phyloP scores from a whole-genome alignment of 495 filamentous ascomycete species.

The Venustampulla echinocandica region DNA sequence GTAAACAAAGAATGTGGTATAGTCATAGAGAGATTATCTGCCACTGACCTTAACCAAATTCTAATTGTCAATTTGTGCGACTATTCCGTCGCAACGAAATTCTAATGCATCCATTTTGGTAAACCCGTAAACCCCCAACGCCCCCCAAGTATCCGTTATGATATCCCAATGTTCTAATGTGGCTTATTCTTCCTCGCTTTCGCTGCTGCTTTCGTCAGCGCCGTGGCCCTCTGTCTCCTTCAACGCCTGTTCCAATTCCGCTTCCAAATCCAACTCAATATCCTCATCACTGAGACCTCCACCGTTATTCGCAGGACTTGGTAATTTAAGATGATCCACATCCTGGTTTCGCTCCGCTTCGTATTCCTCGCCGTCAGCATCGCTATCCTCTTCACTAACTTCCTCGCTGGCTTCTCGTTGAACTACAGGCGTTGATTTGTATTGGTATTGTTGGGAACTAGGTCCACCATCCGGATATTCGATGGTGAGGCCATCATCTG shows the following conservation, averaged over 20 bases:
- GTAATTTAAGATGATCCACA: conserved; percentile 21
- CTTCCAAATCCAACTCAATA: conserved; percentile 22
- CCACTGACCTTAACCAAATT: too few species aligned
- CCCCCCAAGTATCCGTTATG: too few species aligned
- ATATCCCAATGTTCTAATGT: neutral
- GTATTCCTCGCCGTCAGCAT: conserved; percentile 18
- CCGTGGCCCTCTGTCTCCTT: conserved; percentile 6
- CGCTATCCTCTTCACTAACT: conserved; percentile 19
- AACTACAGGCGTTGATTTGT: conserved; percentile 12
- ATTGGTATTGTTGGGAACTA: conserved; percentile 2
- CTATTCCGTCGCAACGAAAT: too few species aligned
- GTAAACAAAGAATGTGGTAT: too few species aligned
- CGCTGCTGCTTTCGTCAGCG: conserved; percentile 19
- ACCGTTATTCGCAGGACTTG: conserved; percentile 20
- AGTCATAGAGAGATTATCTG: too few species aligned
- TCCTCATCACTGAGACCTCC: conserved; percentile 21
- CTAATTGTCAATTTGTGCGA: too few species aligned
- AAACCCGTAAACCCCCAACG: too few species aligned
- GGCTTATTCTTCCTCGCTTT: conserved; percentile 25
- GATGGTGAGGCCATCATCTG: conserved; percentile 23
- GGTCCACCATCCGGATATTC: conserved; percentile 19
- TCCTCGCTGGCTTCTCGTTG: conserved; percentile 16
- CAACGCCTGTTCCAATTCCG: conserved; percentile 21
- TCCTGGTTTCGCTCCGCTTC: conserved; percentile 23
- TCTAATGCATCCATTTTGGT: too few species aligned